These are phyloP conservation scores for Cordyceps pruinosa DNA, from an alignment of 2,329 filamentous ascomycete species.

Conservation along the genomic window DNA sequence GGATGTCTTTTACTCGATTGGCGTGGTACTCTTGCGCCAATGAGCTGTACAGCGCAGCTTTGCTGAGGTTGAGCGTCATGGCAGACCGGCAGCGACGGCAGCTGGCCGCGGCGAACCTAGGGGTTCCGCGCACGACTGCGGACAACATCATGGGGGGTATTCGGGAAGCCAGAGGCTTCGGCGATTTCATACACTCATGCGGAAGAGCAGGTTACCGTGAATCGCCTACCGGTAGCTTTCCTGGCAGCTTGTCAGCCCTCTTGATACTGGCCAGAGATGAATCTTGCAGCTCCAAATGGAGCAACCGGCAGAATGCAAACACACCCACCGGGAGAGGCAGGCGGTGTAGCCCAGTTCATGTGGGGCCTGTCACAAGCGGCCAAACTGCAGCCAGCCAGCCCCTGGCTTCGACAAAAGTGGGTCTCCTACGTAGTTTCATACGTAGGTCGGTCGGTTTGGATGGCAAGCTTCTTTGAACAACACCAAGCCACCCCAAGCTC, in stretches of 20 bases:
- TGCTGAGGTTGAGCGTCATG: neutral
- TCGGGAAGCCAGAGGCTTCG: conserved; percentile 9
- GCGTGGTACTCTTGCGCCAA: conserved; percentile 11
- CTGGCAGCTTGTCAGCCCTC: too few relatives aligned
- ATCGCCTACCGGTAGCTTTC: too few relatives aligned
- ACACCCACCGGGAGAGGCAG: neutral
- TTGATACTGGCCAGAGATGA: neutral
- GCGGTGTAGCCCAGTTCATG: neutral
- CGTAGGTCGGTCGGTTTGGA: neutral
- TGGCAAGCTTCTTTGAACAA: conserved; percentile 3
- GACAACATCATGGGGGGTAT: neutral
- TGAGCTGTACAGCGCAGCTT: conserved; percentile 11
- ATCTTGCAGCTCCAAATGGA: neutral
- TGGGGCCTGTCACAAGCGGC: neutral
- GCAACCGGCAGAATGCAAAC: conserved; percentile 1
- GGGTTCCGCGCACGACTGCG: neutral
- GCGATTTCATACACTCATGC: neutral
- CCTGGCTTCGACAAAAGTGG: conserved; percentile 1
- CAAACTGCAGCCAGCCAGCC: neutral
- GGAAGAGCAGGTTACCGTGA: neutral
- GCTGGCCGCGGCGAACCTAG: neutral
- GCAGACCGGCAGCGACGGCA: neutral
- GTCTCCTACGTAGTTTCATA: conserved; percentile 6
- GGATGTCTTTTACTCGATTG: conserved; percentile 46
- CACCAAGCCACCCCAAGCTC: neutral